Conservation (phyloP, 768 basidiomycete species). For the Gautieria morchelliformis region DNA sequence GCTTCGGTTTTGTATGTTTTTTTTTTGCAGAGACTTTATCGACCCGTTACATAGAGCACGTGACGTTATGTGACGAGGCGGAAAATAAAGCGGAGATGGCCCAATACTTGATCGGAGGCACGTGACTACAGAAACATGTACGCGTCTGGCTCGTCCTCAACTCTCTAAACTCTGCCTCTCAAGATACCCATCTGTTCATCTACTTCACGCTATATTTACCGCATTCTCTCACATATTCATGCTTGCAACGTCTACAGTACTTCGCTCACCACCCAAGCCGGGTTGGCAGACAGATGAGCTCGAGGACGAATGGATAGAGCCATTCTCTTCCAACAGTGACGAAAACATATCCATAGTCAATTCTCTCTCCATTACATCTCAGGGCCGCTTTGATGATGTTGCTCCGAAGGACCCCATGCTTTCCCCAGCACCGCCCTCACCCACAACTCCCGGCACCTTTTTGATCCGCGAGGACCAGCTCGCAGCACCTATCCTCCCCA, state of each 20-base stretch:
- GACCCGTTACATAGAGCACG: too few relatives aligned
- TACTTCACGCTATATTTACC: not conserved
- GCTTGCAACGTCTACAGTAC: conserved; percentile 1
- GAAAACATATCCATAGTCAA: conserved; percentile 26
- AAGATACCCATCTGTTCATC: not conserved
- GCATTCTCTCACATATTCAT: not conserved
- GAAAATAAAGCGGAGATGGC: not conserved
- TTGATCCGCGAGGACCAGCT: conserved; percentile 62
- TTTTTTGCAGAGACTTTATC: too few relatives aligned
- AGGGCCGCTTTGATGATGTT: conserved; percentile 34
- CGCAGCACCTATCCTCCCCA: conserved; percentile 44
- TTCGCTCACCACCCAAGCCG: conserved; percentile 27
- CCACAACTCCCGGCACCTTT: conserved; percentile 54
- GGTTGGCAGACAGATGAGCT: conserved; percentile 88
- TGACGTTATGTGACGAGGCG: too few relatives aligned
- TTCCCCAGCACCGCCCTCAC: conserved; percentile 18
- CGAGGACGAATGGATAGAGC: conserved; percentile 84
- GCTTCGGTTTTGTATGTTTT: too few relatives aligned
- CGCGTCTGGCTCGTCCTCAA: not conserved
- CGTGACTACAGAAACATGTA: not conserved
- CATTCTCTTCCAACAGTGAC: conserved; percentile 20
- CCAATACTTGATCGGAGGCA: not conserved
- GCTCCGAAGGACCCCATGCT: conserved; percentile 32
- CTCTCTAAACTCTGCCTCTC: not conserved
- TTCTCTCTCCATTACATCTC: conserved; percentile 25